Percentiles rank a stretch among this genome's conserved stretches.
phyloP scores from a whole-genome alignment of 148 eudicot species.

The Fagopyrum tataricum region DNA sequence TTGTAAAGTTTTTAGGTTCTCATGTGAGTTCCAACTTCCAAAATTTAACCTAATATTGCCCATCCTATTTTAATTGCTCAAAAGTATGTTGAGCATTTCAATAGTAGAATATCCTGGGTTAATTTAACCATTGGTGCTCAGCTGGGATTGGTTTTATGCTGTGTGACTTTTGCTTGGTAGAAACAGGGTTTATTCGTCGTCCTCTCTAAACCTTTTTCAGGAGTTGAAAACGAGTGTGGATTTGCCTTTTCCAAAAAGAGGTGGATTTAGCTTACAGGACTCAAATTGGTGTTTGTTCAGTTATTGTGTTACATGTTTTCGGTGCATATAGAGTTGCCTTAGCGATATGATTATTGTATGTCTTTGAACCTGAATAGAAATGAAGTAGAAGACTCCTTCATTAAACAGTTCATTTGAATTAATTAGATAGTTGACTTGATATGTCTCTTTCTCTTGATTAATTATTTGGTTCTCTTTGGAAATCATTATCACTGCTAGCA shows the following conservation, averaged over 20 bases:
- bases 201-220: too few relatives aligned
- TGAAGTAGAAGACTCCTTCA: not conserved
- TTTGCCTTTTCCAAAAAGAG: not conserved
- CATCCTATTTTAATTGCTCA: not conserved
- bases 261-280: not conserved
- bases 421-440: not conserved
- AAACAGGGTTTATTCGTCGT: not conserved
- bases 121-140: not conserved
- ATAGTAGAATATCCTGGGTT: not conserved
- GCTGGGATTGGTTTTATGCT: not conserved
- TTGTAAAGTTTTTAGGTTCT: not conserved
- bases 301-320: not conserved
- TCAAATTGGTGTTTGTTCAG: not conserved
- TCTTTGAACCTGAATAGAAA: not conserved
- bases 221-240: not conserved
- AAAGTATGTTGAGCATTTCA: not conserved
- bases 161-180: not conserved
- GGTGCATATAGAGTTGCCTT: not conserved
- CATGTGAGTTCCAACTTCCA: slow-evolving; percentile 1
- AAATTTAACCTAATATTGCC: not conserved
- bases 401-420: not conserved
- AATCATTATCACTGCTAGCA: not conserved
- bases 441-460: not conserved
- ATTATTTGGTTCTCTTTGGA: not conserved
- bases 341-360: not conserved